Base-by-base conservation (phyloP, 2,329 filamentous ascomycete species). In the Exophiala sp. region DNA sequence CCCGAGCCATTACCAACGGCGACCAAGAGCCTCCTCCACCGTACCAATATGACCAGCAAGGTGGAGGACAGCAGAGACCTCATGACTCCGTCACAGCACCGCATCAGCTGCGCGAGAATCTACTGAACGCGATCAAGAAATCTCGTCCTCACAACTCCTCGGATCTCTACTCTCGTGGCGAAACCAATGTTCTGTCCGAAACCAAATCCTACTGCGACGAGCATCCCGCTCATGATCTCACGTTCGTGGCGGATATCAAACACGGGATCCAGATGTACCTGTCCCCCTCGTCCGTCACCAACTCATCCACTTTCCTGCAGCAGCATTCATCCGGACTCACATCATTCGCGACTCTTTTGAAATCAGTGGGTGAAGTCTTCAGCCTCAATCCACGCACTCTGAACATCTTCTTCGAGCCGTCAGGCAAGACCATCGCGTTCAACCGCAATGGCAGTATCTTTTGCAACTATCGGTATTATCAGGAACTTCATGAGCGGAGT, bases 381-480 rank as follows among this genome's bases (percentile, higher is more conserved):
- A 76, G 79, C 1, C 75, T 97, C 19, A 74, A 80, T 1, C 73
- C 79, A 0, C 73, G 78, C 24, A 81, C 82, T 2, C 67, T 97
- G 50, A 91, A 94, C 65, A 85, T 97, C 43, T 97, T 91, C 70
- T 88, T 89, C 61, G 90, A 96, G 60, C 80, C 84, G 34, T 69
- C 72, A 2, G 86, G 88, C 3, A 80, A 79, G 48, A 90, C 88
- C 0, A 95, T 98, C 56, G 93, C 91, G 0, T 98, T 98, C 75
- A 98, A 98, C 65, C 79, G 80, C 7, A 80, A 77, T 32, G 90
- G 91, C 30, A 88, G 85, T 61, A 79, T 98, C 23, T 98, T 97
- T 72, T 96, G 89, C 74, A 98, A 98, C 64, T 78, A 95, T 57
- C 78, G 87, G 14, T 95, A 88, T 73, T 97, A 90, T 66, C 70